Evolutionary conservation across 2,329 filamentous ascomycete genomes (phyloP), one percentile per base, ranked within the genome.

Genomic region (Fusarium mundagurra): DNA sequence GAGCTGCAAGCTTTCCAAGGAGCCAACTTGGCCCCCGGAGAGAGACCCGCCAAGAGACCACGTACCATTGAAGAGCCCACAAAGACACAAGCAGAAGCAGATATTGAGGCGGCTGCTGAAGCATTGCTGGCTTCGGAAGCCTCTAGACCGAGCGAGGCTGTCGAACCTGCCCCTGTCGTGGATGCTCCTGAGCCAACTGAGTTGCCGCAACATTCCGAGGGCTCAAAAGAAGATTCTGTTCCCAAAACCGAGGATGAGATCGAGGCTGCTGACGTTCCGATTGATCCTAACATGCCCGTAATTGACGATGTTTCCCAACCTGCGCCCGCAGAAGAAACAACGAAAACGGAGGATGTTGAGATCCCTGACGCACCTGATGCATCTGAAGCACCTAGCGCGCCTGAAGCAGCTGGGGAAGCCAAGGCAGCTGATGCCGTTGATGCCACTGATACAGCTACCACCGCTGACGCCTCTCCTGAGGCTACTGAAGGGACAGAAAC

Each of bases 1-100:
- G 89, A 90, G 80, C 80, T 88, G 3, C 85, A 85, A 60, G 83
- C 77, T 12, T 72, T 72, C 2, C 71, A 75, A 57, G 75, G 72
- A 29, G 67, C 67, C 22, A 60, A 62, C 22, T 61, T 67, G 29
- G 69, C 67, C 13, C 64, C 76, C 18, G 64, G 63, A 33, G 79
- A 81, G 43, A 74, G 79, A 20, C 78, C 78, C 24, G 54, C 77
- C 12, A 82, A 82, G 61, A 82, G 67, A 51, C 61, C 76, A 27
- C 80, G 80, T 27, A 69, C 74, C 22, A 57, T 69, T 20, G 75
- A 77, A 34, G 53, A 67, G 33, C 51, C 67, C 18, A 34, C 29
- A 22, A 78, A 76, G 53, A 50, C 61, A 18, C 71, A 78, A 33
- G 50, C 51, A 16, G 69, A 72, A 31, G 54, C 66, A 24, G 73